Evolutionary conservation across 2,329 filamentous ascomycete species (phyloP), one percentile per base, ranked within the genome.

Genomic region (Hymenoscyphus salicellus): DNA sequence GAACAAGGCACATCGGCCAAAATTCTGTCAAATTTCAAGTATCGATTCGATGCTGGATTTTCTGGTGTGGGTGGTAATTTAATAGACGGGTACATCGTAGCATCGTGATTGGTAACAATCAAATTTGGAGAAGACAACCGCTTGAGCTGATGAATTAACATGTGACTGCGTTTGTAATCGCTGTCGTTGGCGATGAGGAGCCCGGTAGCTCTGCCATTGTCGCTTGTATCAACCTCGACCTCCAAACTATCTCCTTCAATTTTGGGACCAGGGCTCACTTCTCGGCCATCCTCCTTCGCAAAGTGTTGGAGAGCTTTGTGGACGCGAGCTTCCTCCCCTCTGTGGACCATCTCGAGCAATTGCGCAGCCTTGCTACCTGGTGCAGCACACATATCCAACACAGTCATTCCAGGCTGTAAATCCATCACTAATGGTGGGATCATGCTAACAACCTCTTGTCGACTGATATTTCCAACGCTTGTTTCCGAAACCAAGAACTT

Each of bases 401-500:
- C 93, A 1, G 89, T 90, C 89, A 97, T 96, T 61, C 93, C 92
- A 4, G 95, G 93, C 71, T 87, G 87, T 60, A 98, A 84, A 74
- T 98, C 93, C 82, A 99, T 90, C 72, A 98, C 83, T 72, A 98
- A 84, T 30, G 95, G 95, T 30, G 95, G 95, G 68, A 99, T 98
- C 95, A 99, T 99, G 81, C 92, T 97, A 74, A 99, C 95, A 55
- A 97, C 90, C 80, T 99, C 95, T 79, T 99, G 95, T 73, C 95
- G 88, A 78, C 91, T 97, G 74, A 99, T 98, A 77, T 98, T 99
- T 73, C 95, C 95, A 26, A 98, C 93, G 63, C 91, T 93, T 3
- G 95, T 97, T 83, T 99, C 95, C 61, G 94, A 96, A 59, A 99
- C 95, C 60, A 99, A 84, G 81, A 97, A 99, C 77, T 96, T 96